Base-by-base conservation (phyloP, 805 yeast species). In the Kuraishia molischiana region DNA sequence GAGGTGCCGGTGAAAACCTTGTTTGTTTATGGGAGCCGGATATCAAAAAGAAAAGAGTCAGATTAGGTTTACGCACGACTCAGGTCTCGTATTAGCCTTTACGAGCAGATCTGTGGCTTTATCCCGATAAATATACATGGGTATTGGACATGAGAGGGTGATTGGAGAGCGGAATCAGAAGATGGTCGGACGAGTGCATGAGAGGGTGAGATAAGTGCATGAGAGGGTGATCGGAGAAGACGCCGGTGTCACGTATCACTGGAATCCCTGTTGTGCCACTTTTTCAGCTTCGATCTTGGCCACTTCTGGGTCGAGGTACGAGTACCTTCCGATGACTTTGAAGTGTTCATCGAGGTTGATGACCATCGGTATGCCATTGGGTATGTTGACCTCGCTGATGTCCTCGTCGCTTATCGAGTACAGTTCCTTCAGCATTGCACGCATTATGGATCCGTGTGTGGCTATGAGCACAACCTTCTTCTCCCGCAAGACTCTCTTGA, bases 341-440 rank as follows among this genome's bases (percentile, higher is more conserved):
- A 66, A 66, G 18, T 62, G 50, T 35, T 66, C 72, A 49, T 76
- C 77, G 48, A 82, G 61, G 49, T 77, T 79, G 46, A 82, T 63
- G 36, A 77, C 79, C 58, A 84, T 66, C 34, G 95, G 95, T 37
- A 83, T 81, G 40, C 87, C 92, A 52, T 86, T 84, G 21, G 94
- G 92, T 39, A 84, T 80, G 62, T 84, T 83, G 45, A 84, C 69
- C 35, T 75, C 72, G 40, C 83, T 80, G 47, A 84, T 83, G 35
- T 74, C 82, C 3, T 69, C 74, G 50, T 80, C 86, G 36, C 77
- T 67, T 30, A 84, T 72, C 14, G 64, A 63, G 59, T 79, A 82
- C 46, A 84, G 55, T 48, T 78, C 68, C 58, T 83, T 84, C 47
- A 82, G 68, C 41, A 84, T 62, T 6, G 87, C 84, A 54, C 95